Percentiles rank a stretch among this genome's conserved stretches.
Evolutionary conservation across 164 flowering plant genomes (phyloP).

Genomic region (Piper longum): DNA sequence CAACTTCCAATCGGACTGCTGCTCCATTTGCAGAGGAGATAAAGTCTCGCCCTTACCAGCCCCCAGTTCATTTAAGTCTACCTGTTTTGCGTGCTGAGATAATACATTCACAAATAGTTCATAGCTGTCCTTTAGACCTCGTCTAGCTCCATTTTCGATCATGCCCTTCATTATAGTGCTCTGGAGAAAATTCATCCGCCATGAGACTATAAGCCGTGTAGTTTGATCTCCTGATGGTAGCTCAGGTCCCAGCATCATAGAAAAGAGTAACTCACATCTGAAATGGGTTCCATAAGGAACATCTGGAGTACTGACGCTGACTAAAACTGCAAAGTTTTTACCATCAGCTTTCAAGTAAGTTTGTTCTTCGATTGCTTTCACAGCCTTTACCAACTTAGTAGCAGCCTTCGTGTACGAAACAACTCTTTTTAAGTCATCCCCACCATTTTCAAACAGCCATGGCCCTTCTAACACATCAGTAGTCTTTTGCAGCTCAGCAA

Average conservation of each 20-base stretch:
- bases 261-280: slow-evolving; percentile 57
- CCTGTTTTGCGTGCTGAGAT: slow-evolving; percentile 39
- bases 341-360: slow-evolving; percentile 78
- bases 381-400: slow-evolving; percentile 57
- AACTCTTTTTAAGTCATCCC: slow-evolving; percentile 47
- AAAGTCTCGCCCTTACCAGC: slow-evolving; percentile 64
- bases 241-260: slow-evolving; percentile 80
- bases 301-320: slow-evolving; percentile 76
- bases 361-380: slow-evolving; percentile 81
- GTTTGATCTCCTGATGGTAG: slow-evolving; percentile 61
- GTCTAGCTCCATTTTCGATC: slow-evolving; percentile 86
- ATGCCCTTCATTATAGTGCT: slow-evolving; percentile 92
- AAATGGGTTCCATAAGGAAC: slow-evolving; percentile 70
- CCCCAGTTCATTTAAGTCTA: slow-evolving; percentile 46
- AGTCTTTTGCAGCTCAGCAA: slow-evolving; percentile 57
- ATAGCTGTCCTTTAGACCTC: slow-evolving; percentile 71
- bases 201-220: slow-evolving; percentile 63
- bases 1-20: slow-evolving; percentile 66
- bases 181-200: slow-evolving; percentile 86
- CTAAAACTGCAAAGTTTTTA: slow-evolving; percentile 52
- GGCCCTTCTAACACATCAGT: slow-evolving; percentile 56
- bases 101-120: slow-evolving; percentile 41
- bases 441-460: slow-evolving; percentile 63
- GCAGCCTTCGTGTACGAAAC: slow-evolving; percentile 58
- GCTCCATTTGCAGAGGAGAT: slow-evolving; percentile 69